These are phyloP conservation scores for Kurtzmaniella quercitrusa DNA, from an alignment of 1,139 yeast species.

Conservation along the genomic window DNA sequence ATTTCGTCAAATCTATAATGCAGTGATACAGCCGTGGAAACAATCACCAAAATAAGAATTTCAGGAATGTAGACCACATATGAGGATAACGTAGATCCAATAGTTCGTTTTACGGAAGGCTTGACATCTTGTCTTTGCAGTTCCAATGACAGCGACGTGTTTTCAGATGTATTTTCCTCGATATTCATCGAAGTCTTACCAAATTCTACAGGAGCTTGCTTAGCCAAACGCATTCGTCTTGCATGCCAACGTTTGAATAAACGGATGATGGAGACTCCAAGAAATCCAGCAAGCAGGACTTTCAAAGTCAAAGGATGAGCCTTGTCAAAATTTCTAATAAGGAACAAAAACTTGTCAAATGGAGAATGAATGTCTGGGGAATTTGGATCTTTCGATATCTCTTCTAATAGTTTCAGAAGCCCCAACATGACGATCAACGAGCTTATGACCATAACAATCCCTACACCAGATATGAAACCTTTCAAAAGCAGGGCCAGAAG, in stretches of 20 bases:
- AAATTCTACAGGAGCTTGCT: slow-evolving; percentile 4
- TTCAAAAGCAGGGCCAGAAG: slow-evolving; percentile 76
- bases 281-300: slow-evolving; percentile 48
- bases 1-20: slow-evolving; percentile 48
- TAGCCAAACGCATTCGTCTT: slow-evolving; percentile 9
- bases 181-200: not conserved
- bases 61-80: slow-evolving; percentile 68
- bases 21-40: slow-evolving; percentile 57
- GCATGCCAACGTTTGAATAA: slow-evolving; percentile 34
- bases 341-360: slow-evolving; percentile 60
- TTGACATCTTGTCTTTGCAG: slow-evolving; percentile 15
- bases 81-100: slow-evolving; percentile 10
- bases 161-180: not conserved
- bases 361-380: slow-evolving; percentile 70
- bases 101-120: slow-evolving; percentile 10
- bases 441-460: slow-evolving; percentile 80
- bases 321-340: slow-evolving; percentile 36
- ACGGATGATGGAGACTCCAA: slow-evolving; percentile 37
- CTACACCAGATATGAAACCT: slow-evolving; percentile 94
- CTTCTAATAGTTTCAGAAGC: slow-evolving; percentile 36
- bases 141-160: slow-evolving; percentile 2
- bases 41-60: slow-evolving; percentile 67
- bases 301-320: slow-evolving; percentile 49
- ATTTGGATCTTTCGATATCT: slow-evolving; percentile 29
- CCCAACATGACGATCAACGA: slow-evolving; percentile 74